phyloP scores from a whole-genome alignment of 2,329 filamentous ascomycete species.

The Fusarium odoratissimum region DNA sequence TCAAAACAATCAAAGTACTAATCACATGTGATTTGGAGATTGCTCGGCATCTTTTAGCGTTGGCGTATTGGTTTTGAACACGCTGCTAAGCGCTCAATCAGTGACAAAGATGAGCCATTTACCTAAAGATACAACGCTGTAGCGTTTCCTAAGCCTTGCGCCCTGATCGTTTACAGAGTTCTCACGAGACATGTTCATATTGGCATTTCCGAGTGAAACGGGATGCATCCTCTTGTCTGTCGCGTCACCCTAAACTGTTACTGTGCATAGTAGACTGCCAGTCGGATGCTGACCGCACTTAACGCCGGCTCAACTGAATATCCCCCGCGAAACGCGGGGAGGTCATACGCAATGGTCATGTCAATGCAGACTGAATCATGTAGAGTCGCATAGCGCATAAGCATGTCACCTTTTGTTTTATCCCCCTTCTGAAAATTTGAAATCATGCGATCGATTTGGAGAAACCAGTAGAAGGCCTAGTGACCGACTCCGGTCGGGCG shows the following conservation, averaged over 20 bases:
- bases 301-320: not conserved
- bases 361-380: constrained; percentile 13
- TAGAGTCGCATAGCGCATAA: not conserved
- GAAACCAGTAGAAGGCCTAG: constrained; percentile 1
- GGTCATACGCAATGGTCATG: constrained; percentile 30
- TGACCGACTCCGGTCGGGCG: not conserved
- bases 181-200: constrained; percentile 11
- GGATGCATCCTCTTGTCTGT: constrained; percentile 5
- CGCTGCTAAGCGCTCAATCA: not conserved
- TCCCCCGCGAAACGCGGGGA: constrained; percentile 17
- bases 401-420: not conserved
- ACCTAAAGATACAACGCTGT: not conserved
- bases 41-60: not conserved
- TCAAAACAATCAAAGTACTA: not conserved
- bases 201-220: constrained; percentile 17
- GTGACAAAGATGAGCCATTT: not conserved
- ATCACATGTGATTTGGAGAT: not conserved
- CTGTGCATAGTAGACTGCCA: not conserved
- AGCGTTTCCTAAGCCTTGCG: not conserved
- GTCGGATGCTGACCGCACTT: constrained; percentile 14
- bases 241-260: constrained; percentile 1
- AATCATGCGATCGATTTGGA: constrained; percentile 21
- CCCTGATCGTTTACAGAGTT: not conserved
- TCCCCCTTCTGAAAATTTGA: not conserved
- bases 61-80: not conserved